Evolutionary conservation across 352 stramenopile genomes (phyloP).

Genomic region (Phytophthora brassicae): DNA sequence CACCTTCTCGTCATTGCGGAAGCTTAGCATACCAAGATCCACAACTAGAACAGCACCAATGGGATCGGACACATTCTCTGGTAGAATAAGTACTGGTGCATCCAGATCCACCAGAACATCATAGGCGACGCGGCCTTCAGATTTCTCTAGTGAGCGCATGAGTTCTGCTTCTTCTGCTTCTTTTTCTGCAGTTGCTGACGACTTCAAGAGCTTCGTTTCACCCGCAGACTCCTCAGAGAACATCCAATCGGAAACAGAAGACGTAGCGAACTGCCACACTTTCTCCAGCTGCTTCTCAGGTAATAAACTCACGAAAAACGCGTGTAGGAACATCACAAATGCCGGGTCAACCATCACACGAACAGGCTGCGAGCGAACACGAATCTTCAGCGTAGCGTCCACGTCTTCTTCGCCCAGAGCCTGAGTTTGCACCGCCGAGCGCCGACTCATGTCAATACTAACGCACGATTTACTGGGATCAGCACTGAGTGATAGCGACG

Average conservation of each 20-base stretch:
- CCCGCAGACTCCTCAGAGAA: constrained; percentile 57
- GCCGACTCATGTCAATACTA: constrained; percentile 45
- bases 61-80: constrained; percentile 46
- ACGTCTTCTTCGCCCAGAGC: constrained; percentile 13
- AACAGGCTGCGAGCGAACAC: constrained; percentile 60
- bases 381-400: constrained; percentile 37
- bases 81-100: constrained; percentile 70
- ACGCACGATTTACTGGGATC: constrained; percentile 40
- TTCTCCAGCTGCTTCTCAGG: constrained; percentile 71
- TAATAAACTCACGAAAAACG: constrained; percentile 72
- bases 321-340: constrained; percentile 67
- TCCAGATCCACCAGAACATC: constrained; percentile 78
- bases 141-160: constrained; percentile 39
- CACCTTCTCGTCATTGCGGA: constrained; percentile 49
- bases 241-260: constrained; percentile 80
- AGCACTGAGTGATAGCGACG: background rate
- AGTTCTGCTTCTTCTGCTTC: constrained; percentile 47
- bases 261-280: constrained; percentile 82
- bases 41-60: constrained; percentile 56
- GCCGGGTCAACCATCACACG: constrained; percentile 70
- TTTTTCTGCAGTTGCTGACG: constrained; percentile 18
- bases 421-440: constrained; percentile 23
- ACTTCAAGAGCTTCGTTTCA: constrained; percentile 18
- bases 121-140: constrained; percentile 38
- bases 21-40: constrained; percentile 69